Percentiles rank a stretch among this genome's conserved stretches.
Evolutionary conservation across 129 eudicot genomes (phyloP).

Genomic region (Chrysanthemum lavandulifolium): DNA sequence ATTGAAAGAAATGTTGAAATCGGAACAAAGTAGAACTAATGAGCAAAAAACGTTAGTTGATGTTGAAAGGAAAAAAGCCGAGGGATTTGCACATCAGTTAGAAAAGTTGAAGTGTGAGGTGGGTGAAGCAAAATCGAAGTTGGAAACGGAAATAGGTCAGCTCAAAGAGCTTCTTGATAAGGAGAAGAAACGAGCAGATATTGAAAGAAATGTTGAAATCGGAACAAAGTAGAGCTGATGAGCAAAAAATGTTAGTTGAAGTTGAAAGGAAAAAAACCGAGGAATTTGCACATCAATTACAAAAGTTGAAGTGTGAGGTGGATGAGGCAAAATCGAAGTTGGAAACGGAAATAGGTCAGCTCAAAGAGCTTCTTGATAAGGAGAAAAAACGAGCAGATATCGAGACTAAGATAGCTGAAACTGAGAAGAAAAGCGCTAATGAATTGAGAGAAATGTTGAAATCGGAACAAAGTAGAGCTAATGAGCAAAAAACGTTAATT

Average conservation of each 20-base stretch:
- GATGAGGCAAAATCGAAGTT: not conserved
- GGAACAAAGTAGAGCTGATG: slow-evolving; percentile 18
- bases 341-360: slow-evolving; percentile 51
- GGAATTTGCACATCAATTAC: slow-evolving; percentile 24
- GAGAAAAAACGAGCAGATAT: slow-evolving; percentile 49
- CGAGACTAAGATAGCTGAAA: slow-evolving; percentile 50
- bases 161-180: slow-evolving; percentile 61
- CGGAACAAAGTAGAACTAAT: slow-evolving; percentile 17
- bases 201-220: slow-evolving; percentile 37
- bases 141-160: slow-evolving; percentile 48
- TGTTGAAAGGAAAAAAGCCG: slow-evolving; percentile 41
- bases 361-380: slow-evolving; percentile 57
- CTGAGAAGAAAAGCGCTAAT: slow-evolving; percentile 45
- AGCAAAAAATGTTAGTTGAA: slow-evolving; percentile 42
- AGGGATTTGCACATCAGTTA: slow-evolving; percentile 29
- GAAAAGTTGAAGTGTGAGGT: too few species aligned
- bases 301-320: too few species aligned
- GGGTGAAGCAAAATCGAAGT: not conserved
- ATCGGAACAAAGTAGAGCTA: slow-evolving; percentile 7
- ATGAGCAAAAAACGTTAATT: too few species aligned
- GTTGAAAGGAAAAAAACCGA: slow-evolving; percentile 45
- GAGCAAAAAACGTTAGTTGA: slow-evolving; percentile 43
- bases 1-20: slow-evolving; percentile 36
- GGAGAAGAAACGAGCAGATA: slow-evolving; percentile 48
- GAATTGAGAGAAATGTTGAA: slow-evolving; percentile 39